Percentiles rank a stretch among this genome's conserved stretches.
phyloP scores from a whole-genome alignment of 805 yeast species.

The Wickerhamomyces pijperi region DNA sequence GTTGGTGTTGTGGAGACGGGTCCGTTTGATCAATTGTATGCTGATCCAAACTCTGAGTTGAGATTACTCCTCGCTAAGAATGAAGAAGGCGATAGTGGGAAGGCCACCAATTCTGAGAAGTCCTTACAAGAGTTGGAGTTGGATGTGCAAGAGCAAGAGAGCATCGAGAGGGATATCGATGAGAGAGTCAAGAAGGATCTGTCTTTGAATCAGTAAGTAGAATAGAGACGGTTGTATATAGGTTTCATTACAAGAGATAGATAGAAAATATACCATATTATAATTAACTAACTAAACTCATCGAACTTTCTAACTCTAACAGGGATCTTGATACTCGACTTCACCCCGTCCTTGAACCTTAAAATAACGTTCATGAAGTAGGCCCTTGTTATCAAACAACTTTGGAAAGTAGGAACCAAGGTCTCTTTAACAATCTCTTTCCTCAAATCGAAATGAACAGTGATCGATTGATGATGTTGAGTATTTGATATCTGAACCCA shows the following conservation, averaged over 20 bases:
- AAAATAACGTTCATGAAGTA: conserved; percentile 41
- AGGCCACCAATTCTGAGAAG: not conserved
- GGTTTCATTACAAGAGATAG: too few species aligned
- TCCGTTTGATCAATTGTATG: conserved; percentile 37
- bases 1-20: conserved; percentile 70
- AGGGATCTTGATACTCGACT: conserved; percentile 24
- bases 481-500: conserved; percentile 8
- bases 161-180: not conserved
- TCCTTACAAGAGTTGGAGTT: not conserved
- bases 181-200: not conserved
- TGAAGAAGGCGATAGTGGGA: conserved; percentile 7
- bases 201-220: not conserved
- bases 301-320: conserved; percentile 24
- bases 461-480: conserved; percentile 15
- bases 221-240: too few species aligned
- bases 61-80: conserved; percentile 24
- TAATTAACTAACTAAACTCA: too few species aligned
- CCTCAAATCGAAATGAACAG: conserved; percentile 29
- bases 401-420: conserved; percentile 51
- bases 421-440: conserved; percentile 33
- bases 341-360: conserved; percentile 23
- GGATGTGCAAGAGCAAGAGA: not conserved
- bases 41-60: conserved; percentile 24
- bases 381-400: conserved; percentile 47
- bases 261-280: too few species aligned